These are phyloP conservation scores for Penicillium mononematosum DNA, from an alignment of 495 filamentous ascomycete genomes.

Conservation along the genomic window DNA sequence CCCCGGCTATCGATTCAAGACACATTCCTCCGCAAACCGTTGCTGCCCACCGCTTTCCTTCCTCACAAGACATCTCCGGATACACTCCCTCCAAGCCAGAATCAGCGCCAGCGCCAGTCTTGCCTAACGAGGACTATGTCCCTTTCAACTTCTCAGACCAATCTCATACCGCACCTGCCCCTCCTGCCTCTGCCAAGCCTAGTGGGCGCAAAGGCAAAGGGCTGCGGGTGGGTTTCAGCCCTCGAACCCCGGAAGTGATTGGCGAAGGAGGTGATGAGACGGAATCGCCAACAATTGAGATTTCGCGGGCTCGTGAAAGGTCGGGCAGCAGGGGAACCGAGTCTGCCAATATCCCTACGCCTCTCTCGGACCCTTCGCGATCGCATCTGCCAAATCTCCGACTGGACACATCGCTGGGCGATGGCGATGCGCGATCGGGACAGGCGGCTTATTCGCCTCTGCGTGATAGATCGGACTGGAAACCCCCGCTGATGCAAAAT, in stretches of 20 bases:
- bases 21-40: conserved; percentile 16
- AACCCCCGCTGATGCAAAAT: conserved; percentile 32
- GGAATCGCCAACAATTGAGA: conserved; percentile 64
- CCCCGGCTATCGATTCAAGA: conserved; percentile 21
- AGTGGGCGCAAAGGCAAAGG: conserved; percentile 52
- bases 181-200: conserved; percentile 12
- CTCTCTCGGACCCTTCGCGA: conserved; percentile 19
- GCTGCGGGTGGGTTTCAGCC: conserved; percentile 68
- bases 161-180: neutral
- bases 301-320: conserved; percentile 53
- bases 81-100: conserved; percentile 14
- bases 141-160: conserved; percentile 19
- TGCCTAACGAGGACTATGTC: conserved; percentile 18
- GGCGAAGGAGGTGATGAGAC: conserved; percentile 86
- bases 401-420: conserved; percentile 42
- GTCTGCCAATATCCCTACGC: conserved; percentile 13
- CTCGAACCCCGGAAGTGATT: conserved; percentile 69
- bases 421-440: conserved; percentile 20
- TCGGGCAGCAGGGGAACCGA: conserved; percentile 31
- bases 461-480: conserved; percentile 23
- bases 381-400: conserved; percentile 30
- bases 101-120: conserved; percentile 1
- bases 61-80: conserved; percentile 27
- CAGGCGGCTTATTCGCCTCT: conserved; percentile 14
- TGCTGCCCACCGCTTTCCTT: conserved; percentile 25